Evolutionary conservation across 1,139 yeast genomes (phyloP).

Genomic region (Pichia sp.): DNA sequence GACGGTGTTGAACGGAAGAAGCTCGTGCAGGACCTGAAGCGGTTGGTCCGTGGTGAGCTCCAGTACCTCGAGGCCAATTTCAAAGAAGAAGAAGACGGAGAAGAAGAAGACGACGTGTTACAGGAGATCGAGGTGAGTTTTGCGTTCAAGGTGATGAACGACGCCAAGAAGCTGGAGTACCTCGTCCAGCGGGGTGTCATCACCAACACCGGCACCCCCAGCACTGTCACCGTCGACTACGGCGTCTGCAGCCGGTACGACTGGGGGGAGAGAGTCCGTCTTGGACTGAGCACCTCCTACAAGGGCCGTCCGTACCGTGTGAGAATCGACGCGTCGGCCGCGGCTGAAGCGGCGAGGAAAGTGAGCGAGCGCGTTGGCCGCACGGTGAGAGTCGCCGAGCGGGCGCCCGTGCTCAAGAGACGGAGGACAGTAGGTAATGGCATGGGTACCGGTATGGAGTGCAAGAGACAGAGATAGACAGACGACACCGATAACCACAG

Average conservation of each 20-base stretch:
- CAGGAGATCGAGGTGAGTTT: conserved; percentile 1
- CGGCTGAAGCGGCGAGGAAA: too few relatives aligned
- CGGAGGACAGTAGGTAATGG: too few relatives aligned
- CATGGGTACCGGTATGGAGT: too few relatives aligned
- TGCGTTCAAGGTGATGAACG: conserved; percentile 15
- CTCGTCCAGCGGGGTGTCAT: not conserved
- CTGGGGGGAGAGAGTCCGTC: conserved; percentile 14
- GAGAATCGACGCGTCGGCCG: not conserved
- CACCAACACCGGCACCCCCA: too few relatives aligned
- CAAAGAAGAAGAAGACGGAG: not conserved
- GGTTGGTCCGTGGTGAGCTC: conserved; percentile 11
- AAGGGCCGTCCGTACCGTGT: conserved; percentile 7
- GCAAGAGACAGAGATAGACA: too few relatives aligned
- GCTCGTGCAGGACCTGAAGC: conserved; percentile 10
- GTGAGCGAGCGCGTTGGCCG: conserved; percentile 9
- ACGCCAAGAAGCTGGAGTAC: conserved; percentile 7
- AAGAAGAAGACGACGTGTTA: not conserved
- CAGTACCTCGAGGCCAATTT: conserved; percentile 16
- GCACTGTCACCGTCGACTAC: conserved; percentile 10
- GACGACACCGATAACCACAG: too few relatives aligned
- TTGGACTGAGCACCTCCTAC: conserved; percentile 6
- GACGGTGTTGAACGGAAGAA: conserved; percentile 7
- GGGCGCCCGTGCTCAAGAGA: not conserved
- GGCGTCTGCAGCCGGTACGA: conserved; percentile 8
- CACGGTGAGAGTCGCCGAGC: not conserved